These are phyloP conservation scores for Psilocybe cubensis DNA, from an alignment of 768 basidiomycete species.

Conservation along the genomic window DNA sequence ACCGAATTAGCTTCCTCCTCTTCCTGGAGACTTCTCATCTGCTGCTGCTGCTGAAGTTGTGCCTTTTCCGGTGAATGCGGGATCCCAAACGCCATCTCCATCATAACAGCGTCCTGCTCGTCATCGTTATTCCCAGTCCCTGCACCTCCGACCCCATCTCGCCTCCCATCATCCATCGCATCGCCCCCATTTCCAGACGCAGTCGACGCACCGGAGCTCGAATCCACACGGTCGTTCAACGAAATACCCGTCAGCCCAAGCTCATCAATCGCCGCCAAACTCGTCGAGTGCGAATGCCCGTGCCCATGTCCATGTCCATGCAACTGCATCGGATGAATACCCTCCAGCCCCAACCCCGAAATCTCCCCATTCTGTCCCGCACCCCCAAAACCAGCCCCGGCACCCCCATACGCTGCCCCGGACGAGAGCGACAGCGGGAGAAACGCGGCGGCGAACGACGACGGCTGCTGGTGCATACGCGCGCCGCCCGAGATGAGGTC, in stretches of 20 bases:
- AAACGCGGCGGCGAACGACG: neutral
- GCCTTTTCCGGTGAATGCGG: neutral
- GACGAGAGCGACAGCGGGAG: neutral
- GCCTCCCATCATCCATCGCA: conserved; percentile 15
- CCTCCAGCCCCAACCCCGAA: conserved; percentile 54
- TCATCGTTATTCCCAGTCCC: neutral
- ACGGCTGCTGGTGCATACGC: conserved; percentile 25
- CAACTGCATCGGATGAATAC: conserved; percentile 64
- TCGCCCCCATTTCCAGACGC: conserved; percentile 1
- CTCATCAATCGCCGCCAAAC: conserved; percentile 74
- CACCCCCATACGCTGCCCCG: neutral
- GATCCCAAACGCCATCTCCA: neutral
- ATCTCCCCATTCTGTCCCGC: conserved; percentile 23
- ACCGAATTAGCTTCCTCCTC: conserved; percentile 12
- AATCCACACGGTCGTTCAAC: conserved; percentile 52
- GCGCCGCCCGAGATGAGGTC: conserved; percentile 83
- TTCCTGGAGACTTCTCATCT: neutral
- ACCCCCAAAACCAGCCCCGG: conserved; percentile 6
- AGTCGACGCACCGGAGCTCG: neutral
- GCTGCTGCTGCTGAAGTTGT: conserved; percentile 1
- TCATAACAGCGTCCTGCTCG: too few species aligned
- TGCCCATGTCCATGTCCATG: conserved; percentile 53
- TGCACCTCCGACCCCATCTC: neutral
- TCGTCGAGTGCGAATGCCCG: too few species aligned
- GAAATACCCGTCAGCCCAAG: conserved; percentile 74